Conservation (phyloP, 2,329 filamentous ascomycete species). For the Aphanocladium album region DNA sequence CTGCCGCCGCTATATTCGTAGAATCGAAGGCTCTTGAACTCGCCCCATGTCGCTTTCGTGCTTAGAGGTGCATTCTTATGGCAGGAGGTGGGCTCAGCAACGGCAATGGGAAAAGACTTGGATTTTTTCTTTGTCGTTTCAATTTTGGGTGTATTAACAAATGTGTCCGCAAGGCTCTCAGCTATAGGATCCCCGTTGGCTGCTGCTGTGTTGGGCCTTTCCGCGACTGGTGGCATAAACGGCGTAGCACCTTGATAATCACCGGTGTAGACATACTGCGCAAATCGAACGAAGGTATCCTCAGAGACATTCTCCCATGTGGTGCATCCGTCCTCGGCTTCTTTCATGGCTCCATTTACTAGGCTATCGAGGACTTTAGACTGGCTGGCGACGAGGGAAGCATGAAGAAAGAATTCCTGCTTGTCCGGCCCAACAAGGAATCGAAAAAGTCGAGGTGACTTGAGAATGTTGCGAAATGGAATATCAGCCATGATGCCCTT, state of each 20-base stretch:
- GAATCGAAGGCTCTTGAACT: background rate
- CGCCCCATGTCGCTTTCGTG: background rate
- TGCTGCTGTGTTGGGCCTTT: background rate
- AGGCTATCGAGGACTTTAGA: background rate
- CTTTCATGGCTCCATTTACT: background rate
- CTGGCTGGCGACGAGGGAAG: background rate
- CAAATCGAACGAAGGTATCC: background rate
- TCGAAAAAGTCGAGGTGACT: background rate
- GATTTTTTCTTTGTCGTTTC: background rate
- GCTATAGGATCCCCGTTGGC: too few species aligned
- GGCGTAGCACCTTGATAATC: background rate
- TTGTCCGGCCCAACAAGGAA: background rate
- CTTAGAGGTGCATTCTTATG: background rate
- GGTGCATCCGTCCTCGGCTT: background rate
- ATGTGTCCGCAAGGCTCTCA: background rate
- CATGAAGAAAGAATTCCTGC: background rate
- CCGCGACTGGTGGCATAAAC: background rate
- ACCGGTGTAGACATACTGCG: background rate
- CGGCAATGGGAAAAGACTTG: background rate
- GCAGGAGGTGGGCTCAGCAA: too few species aligned
- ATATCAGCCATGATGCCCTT: background rate
- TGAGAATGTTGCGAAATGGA: background rate
- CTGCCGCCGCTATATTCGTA: background rate
- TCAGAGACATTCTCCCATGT: background rate
- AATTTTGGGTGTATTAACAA: background rate